Base-by-base conservation (phyloP, 2,329 filamentous ascomycete genomes). In the Neofusicoccum laricinum region DNA sequence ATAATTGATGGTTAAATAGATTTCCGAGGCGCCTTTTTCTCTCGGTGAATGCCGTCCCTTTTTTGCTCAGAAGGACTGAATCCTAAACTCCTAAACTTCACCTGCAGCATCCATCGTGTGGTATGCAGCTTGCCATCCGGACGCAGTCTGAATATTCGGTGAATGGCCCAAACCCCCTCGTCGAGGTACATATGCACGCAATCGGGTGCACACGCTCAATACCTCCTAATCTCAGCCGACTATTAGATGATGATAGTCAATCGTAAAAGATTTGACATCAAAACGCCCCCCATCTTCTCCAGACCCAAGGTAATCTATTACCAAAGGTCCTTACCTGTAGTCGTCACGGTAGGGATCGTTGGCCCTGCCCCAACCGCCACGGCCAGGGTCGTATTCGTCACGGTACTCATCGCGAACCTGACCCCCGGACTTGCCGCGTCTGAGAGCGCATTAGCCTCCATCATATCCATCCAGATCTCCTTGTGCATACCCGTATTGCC, bases 331-430 rank as follows among this genome's bases (percentile, higher is more conserved):
- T 64, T 57, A 64, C n/a, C 63, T 49, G 46, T 64, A 64, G 55
- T 64, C 63, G 21, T 64, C 63, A 38, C 55, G 48, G 57, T 76
- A 70, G 51, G 73, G 73, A 64, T 76, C 73, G 66, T 93, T 83
- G 64, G 91, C 91, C 68, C 93, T 85, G 48, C 95, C 94, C 69
- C 93, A 87, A 11, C 95, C 95, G 70, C 95, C 95, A 70, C 95
- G 86, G 15, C 95, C 95, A 66, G 97, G 94, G 75, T 99, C 95
- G 75, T 89, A 99, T 80, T 99, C 95, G 77, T 97, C 92, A 50
- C 95, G 88, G 79, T 98, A 99, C 82, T 99, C 96, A 76, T 99
- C 95, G 69, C 95, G 88, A 67, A 99, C 95, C 80, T 99, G 95
- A 4, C 95, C 95, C 65, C 95, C 95, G 66, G 92, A 96, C 82